Percentiles rank a stretch among this genome's conserved stretches.
Conservation (phyloP, 2,329 filamentous ascomycete species). For the Incumbomyces delicatus region DNA sequence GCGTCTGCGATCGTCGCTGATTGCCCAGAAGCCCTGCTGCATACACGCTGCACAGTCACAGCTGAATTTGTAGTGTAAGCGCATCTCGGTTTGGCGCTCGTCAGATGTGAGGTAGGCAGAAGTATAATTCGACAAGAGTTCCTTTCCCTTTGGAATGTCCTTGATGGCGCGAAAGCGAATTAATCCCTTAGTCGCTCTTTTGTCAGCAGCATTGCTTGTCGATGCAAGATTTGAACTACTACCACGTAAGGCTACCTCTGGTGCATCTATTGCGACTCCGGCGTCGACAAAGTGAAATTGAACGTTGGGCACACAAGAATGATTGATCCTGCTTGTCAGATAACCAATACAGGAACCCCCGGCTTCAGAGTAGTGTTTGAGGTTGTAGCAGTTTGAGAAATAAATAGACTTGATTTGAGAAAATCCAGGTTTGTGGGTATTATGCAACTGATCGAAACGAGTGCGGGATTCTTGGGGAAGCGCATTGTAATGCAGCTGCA, state of each 20-base stretch:
- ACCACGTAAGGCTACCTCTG: too few relatives aligned
- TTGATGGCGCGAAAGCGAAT: conserved; percentile 17
- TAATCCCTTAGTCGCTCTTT: neutral
- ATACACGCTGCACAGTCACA: conserved; percentile 18
- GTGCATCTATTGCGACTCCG: too few relatives aligned
- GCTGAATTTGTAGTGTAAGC: conserved; percentile 17
- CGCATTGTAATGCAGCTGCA: conserved; percentile 4
- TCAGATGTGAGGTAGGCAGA: conserved; percentile 9
- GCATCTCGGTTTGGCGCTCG: conserved; percentile 10
- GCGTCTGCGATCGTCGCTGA: conserved; percentile 15
- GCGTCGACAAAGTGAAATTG: conserved; percentile 15
- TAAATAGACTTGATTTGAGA: conserved; percentile 15
- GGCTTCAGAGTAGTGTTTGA: neutral
- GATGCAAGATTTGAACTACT: too few relatives aligned
- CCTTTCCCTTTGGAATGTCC: conserved; percentile 16
- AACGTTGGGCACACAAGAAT: conserved; percentile 18
- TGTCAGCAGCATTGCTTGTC: neutral
- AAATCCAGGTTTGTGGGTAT: conserved; percentile 15
- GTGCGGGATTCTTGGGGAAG: conserved; percentile 10
- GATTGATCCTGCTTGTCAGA: conserved; percentile 16
- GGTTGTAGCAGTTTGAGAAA: conserved; percentile 20
- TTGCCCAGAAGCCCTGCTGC: conserved; percentile 15
- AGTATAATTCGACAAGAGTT: conserved; percentile 17
- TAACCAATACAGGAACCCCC: conserved; percentile 17
- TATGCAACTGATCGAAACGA: conserved; percentile 13